Evolutionary conservation across 2,329 filamentous ascomycete genomes (phyloP).

Genomic region (Colletotrichum zoysiae): DNA sequence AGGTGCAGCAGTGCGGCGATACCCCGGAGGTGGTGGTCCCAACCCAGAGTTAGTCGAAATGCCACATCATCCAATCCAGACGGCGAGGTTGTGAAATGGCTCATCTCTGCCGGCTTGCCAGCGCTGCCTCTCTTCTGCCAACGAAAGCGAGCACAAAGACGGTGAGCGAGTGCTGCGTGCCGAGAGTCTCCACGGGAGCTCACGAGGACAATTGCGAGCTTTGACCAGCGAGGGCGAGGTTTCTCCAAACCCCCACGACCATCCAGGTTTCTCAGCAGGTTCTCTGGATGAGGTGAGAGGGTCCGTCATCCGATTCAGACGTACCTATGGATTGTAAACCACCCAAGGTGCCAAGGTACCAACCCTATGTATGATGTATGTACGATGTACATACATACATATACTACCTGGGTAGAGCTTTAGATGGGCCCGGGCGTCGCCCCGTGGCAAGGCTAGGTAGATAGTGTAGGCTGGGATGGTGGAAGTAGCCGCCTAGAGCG

Average conservation of each 20-base stretch:
- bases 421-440: slow-evolving; percentile 34
- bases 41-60: slow-evolving; percentile 11
- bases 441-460: slow-evolving; percentile 28
- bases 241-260: slow-evolving; percentile 21
- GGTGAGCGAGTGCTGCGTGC: slow-evolving; percentile 40
- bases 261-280: slow-evolving; percentile 27
- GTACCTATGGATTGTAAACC: not conserved
- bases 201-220: slow-evolving; percentile 38
- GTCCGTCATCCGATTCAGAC: slow-evolving; percentile 8
- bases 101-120: slow-evolving; percentile 32
- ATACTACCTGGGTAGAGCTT: slow-evolving; percentile 2
- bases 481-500: slow-evolving; percentile 35
- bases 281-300: not conserved
- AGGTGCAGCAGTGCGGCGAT: slow-evolving; percentile 23
- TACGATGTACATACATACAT: no score
- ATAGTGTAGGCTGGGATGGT: slow-evolving; percentile 24
- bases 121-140: slow-evolving; percentile 24
- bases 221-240: slow-evolving; percentile 24
- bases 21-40: slow-evolving; percentile 9
- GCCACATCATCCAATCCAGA: slow-evolving; percentile 26
- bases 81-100: slow-evolving; percentile 25
- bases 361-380: no score
- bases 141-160: slow-evolving; percentile 29
- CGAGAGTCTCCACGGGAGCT: slow-evolving; percentile 37
- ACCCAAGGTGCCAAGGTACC: no score